Percentiles rank a stretch among this genome's conserved stretches.
These are phyloP conservation scores for Acacia acuminata DNA, from an alignment of 306 rosid genomes.

Conservation along the genomic window DNA sequence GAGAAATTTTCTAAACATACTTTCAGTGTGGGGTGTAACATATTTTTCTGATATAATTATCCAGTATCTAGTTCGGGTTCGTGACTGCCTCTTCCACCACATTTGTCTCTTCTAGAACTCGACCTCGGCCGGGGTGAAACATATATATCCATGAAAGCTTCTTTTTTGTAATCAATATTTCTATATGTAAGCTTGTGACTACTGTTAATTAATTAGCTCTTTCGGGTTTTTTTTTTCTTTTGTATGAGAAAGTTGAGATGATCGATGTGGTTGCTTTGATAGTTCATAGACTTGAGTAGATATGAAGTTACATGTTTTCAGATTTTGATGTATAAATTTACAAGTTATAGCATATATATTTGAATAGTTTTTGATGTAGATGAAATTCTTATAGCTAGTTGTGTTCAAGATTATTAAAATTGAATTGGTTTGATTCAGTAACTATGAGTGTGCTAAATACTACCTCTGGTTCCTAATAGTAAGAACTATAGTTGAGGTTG, in stretches of 20 bases:
- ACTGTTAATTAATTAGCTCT: conserved; percentile 24
- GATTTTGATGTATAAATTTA: background rate
- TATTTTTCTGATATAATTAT: too few relatives aligned
- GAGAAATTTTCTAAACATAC: background rate
- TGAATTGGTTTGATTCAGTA: background rate
- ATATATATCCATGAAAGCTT: background rate
- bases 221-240: background rate
- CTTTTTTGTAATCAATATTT: background rate
- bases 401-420: background rate
- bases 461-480: too few relatives aligned
- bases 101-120: too few relatives aligned
- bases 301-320: conserved; percentile 1
- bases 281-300: background rate
- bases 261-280: background rate
- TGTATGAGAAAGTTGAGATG: background rate
- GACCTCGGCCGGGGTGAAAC: too few relatives aligned
- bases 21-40: too few relatives aligned
- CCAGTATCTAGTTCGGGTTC: too few relatives aligned
- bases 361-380: background rate
- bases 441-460: background rate
- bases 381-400: background rate
- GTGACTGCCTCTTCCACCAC: too few relatives aligned
- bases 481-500: too few relatives aligned
- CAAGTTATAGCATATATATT: background rate
- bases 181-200: conserved; percentile 18